phyloP scores from a whole-genome alignment of 495 filamentous ascomycete genomes.

The Tuber melanosporum region DNA sequence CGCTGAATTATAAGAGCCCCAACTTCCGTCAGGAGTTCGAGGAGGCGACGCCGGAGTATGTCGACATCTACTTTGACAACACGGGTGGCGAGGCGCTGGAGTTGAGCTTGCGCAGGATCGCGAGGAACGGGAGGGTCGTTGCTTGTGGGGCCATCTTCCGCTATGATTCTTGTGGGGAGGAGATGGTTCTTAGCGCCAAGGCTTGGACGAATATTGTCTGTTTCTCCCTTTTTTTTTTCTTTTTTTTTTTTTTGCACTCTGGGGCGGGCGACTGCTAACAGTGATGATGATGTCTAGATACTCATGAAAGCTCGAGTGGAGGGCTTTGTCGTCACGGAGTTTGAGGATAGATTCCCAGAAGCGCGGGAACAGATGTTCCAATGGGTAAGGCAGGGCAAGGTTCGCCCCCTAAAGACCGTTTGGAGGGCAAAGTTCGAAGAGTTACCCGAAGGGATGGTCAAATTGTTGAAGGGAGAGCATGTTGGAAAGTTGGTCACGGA shows the following conservation, averaged over 20 bases:
- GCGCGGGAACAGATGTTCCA: slow-evolving; percentile 49
- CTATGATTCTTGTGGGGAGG: slow-evolving; percentile 47
- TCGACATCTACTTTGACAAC: slow-evolving; percentile 66
- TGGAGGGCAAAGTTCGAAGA: slow-evolving; percentile 51
- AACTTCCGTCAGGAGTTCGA: slow-evolving; percentile 54
- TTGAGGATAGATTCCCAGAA: slow-evolving; percentile 42
- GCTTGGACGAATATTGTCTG: slow-evolving; percentile 45
- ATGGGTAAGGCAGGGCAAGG: slow-evolving; percentile 52
- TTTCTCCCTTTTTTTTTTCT: background rate
- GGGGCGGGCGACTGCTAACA: background rate
- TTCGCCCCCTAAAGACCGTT: slow-evolving; percentile 53
- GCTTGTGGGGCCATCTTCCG: slow-evolving; percentile 54
- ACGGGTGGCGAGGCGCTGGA: slow-evolving; percentile 65
- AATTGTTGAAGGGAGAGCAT: slow-evolving; percentile 54
- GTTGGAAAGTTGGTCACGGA: slow-evolving; percentile 49
- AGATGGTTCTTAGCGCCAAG: slow-evolving; percentile 47
- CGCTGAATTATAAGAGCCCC: slow-evolving; percentile 60
- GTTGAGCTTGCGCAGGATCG: slow-evolving; percentile 53
- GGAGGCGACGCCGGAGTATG: slow-evolving; percentile 55
- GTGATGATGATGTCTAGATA: slow-evolving; percentile 35
- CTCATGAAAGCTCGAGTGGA: slow-evolving; percentile 50
- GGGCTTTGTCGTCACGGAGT: slow-evolving; percentile 61
- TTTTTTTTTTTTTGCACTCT: background rate
- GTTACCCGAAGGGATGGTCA: slow-evolving; percentile 49
- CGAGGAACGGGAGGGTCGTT: slow-evolving; percentile 53